A percentile compares a stretch with the other conserved stretches of the same genome.
Evolutionary conservation across 495 filamentous ascomycete species (phyloP).

Genomic region (Ramalina intermedia): DNA sequence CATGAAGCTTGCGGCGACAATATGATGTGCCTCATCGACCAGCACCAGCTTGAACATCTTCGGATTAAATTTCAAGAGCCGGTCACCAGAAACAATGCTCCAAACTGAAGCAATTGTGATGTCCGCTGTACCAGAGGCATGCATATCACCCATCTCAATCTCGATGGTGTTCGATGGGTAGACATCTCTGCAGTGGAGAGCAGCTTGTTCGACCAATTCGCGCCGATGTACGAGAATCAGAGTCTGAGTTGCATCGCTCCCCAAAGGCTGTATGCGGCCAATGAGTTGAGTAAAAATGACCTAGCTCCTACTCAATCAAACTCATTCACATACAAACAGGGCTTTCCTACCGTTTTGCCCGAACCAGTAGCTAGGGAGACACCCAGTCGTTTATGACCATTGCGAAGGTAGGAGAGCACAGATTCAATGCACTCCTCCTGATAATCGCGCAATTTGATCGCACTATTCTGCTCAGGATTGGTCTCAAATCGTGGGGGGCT

Average conservation of each 20-base stretch:
- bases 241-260: conserved; percentile 51
- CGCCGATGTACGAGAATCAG: conserved; percentile 84
- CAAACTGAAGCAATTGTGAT: conserved; percentile 88
- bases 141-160: conserved; percentile 72
- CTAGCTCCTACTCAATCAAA: conserved; percentile 22
- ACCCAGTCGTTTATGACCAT: conserved; percentile 69
- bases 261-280: conserved; percentile 48
- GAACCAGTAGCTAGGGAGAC: conserved; percentile 84
- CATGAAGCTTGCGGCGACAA: conserved; percentile 70
- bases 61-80: conserved; percentile 71
- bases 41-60: conserved; percentile 72
- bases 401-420: conserved; percentile 53
- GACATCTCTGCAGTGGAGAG: conserved; percentile 58
- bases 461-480: background rate
- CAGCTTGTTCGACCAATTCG: conserved; percentile 94
- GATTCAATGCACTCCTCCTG: conserved; percentile 86
- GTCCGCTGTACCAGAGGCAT: conserved; percentile 65
- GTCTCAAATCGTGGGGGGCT: no score
- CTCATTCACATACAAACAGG: background rate
- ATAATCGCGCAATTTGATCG: conserved; percentile 53
- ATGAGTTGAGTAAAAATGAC: conserved; percentile 96
- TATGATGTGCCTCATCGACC: conserved; percentile 97
- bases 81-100: conserved; percentile 58
- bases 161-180: conserved; percentile 73
- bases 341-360: conserved; percentile 65